Conservation (phyloP, 139 green algal genomes). For the Pleodorina starrii region DNA sequence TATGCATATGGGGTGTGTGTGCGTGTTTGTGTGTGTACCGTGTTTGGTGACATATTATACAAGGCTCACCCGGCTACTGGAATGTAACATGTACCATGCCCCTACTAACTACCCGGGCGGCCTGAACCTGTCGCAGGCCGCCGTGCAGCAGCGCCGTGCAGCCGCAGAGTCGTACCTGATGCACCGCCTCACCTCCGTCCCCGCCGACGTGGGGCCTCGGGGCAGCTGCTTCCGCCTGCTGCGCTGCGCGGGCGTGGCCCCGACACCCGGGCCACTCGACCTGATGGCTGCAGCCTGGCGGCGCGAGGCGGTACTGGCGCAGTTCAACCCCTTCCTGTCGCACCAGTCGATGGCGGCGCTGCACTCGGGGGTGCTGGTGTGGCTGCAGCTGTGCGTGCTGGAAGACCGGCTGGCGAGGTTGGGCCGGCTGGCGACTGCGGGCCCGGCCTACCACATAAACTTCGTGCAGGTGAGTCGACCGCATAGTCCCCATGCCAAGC, state of each 20-base stretch:
- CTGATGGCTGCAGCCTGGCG: slow-evolving; percentile 38
- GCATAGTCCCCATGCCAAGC: too few species aligned
- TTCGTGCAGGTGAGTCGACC: slow-evolving; percentile 50
- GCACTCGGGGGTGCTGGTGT: slow-evolving; percentile 45
- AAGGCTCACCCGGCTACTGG: too few species aligned
- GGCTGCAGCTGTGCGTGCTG: slow-evolving; percentile 78
- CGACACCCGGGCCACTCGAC: slow-evolving; percentile 30
- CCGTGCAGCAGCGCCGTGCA: not conserved
- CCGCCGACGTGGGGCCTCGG: slow-evolving; percentile 3
- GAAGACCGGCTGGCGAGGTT: slow-evolving; percentile 68
- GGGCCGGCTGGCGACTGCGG: slow-evolving; percentile 36
- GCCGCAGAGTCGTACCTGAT: slow-evolving; percentile 47
- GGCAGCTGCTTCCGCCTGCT: slow-evolving; percentile 49
- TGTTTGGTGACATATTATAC: too few species aligned
- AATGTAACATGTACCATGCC: too few species aligned
- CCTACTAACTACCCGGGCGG: too few species aligned
- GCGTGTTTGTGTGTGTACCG: too few species aligned
- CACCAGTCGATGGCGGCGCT: not conserved
- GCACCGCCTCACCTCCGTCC: slow-evolving; percentile 31
- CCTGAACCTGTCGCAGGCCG: too few species aligned
- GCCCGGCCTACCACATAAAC: not conserved
- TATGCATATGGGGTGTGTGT: too few species aligned
- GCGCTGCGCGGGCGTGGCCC: not conserved
- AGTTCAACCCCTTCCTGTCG: slow-evolving; percentile 65
- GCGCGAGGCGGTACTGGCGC: not conserved